These are phyloP conservation scores for Aspergillus ostianus DNA, from an alignment of 495 filamentous ascomycete genomes.

Conservation along the genomic window DNA sequence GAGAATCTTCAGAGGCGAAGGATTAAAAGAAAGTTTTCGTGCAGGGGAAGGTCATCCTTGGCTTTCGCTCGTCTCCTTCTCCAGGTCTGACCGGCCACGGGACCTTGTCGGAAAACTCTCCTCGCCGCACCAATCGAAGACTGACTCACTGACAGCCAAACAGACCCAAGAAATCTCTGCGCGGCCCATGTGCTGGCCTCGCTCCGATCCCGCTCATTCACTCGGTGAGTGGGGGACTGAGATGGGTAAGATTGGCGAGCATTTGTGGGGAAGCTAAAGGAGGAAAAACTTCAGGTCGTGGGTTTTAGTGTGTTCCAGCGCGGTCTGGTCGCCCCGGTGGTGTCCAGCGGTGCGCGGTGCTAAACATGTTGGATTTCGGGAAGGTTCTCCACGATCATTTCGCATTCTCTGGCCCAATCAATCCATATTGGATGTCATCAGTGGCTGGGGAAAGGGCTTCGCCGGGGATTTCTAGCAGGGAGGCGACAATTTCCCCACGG, in stretches of 20 bases:
- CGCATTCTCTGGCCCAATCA: background rate
- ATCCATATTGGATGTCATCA: background rate
- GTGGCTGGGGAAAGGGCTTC: slow-evolving; percentile 16
- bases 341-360: no score
- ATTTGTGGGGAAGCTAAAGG: slow-evolving; percentile 9
- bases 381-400: background rate
- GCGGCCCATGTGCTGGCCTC: background rate
- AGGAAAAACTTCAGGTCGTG: background rate
- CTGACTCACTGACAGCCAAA: background rate
- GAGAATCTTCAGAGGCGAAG: background rate
- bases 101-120: slow-evolving; percentile 1
- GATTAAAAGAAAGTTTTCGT: background rate
- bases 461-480: slow-evolving; percentile 3
- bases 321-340: background rate
- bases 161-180: slow-evolving; percentile 9
- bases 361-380: background rate
- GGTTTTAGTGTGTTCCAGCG: background rate
- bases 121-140: background rate
- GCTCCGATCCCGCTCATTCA: slow-evolving; percentile 8
- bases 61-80: background rate
- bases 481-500: slow-evolving; percentile 12
- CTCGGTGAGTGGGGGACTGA: background rate
- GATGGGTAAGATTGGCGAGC: slow-evolving; percentile 6
- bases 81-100: background rate
- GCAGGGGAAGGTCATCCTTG: background rate